Conservation (phyloP, 257 asterid genomes). For the Lithospermum erythrorhizon region DNA sequence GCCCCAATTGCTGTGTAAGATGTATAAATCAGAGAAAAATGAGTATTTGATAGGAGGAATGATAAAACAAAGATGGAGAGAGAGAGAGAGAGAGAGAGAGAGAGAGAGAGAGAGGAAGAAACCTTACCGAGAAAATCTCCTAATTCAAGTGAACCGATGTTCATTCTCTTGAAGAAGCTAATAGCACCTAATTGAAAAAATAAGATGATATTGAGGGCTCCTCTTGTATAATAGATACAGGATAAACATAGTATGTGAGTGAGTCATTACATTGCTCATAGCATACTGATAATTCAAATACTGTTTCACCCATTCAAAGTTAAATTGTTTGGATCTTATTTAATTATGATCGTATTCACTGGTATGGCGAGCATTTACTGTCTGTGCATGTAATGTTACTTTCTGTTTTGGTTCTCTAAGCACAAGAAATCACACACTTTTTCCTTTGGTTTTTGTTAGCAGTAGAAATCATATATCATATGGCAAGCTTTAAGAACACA, state of each 20-base stretch:
- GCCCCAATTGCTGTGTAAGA: constrained; percentile 83
- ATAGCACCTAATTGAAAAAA: constrained; percentile 56
- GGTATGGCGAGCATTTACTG: no score
- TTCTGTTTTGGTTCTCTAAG: no score
- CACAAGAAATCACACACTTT: no score
- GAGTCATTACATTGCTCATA: background rate
- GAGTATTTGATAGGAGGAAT: background rate
- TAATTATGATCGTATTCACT: no score
- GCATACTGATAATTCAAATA: background rate
- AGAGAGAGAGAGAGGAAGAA: no score
- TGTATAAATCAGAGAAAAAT: constrained; percentile 7
- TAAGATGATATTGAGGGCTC: background rate
- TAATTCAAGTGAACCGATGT: constrained; percentile 44
- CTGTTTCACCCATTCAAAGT: background rate
- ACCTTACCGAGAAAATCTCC: constrained; percentile 88
- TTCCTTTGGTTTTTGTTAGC: no score
- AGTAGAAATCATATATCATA: no score
- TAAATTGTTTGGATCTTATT: no score
- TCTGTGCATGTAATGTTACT: no score
- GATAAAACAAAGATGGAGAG: background rate
- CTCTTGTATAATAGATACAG: background rate
- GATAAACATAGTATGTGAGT: background rate
- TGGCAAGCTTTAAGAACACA: no score
- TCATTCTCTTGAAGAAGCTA: constrained; percentile 51
- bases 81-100: no score